phyloP scores from a whole-genome alignment of 495 filamentous ascomycete species.

The Lepraria neglecta region DNA sequence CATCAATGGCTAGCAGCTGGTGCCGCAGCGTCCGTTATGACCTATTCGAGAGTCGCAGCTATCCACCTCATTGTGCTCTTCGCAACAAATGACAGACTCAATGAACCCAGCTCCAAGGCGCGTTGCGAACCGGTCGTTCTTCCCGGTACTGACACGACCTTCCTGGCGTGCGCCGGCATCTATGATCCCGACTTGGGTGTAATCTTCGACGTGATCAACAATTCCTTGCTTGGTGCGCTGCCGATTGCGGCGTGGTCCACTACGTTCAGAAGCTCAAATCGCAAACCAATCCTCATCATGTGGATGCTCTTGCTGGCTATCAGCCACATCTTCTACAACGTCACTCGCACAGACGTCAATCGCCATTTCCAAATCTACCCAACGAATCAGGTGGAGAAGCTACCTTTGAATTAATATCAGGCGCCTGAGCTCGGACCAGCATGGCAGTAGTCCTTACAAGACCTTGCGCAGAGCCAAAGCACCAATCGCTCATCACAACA shows the following conservation, averaged over 20 bases:
- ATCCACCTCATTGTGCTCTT: constrained; percentile 17
- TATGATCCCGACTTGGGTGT: not conserved
- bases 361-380: constrained; percentile 13
- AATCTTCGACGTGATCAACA: constrained; percentile 6
- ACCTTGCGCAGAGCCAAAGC: not conserved
- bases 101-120: constrained; percentile 1
- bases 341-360: not conserved
- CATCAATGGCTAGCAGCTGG: constrained; percentile 19
- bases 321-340: constrained; percentile 8
- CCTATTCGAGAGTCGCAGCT: constrained; percentile 19
- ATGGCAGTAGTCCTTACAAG: constrained; percentile 17
- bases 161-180: constrained; percentile 10
- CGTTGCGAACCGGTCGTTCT: constrained; percentile 9
- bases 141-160: not conserved
- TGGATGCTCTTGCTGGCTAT: constrained; percentile 11
- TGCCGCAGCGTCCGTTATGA: constrained; percentile 17
- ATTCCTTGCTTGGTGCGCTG: constrained; percentile 15
- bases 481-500: constrained; percentile 2
- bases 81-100: constrained; percentile 14
- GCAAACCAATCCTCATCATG: constrained; percentile 10
- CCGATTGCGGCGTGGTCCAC: constrained; percentile 19
- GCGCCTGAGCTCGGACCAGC: constrained; percentile 7
- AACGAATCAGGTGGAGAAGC: constrained; percentile 2
- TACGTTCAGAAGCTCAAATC: constrained; percentile 10
- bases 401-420: constrained; percentile 8